Conservation (phyloP, 202 grass and related monocot genomes). For the Musa balbisiana region DNA sequence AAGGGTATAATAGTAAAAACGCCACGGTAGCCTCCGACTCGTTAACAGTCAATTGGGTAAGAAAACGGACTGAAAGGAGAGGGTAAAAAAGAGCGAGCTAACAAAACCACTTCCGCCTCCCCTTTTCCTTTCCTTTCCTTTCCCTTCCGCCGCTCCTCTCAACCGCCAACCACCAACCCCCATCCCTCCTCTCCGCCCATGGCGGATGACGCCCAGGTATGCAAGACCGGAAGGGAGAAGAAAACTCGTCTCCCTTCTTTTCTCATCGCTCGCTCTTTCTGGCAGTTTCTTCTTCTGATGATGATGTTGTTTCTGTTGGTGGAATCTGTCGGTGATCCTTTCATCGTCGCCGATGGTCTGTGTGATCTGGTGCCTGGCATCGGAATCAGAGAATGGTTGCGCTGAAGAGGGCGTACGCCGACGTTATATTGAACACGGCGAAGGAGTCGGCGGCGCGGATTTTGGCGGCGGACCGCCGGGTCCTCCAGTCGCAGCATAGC, state of each 20-base stretch:
- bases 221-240: not conserved
- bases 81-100: not conserved
- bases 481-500: conserved; percentile 29
- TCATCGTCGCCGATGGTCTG: not conserved
- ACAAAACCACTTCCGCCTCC: conserved; percentile 13
- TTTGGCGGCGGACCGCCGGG: conserved; percentile 63
- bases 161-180: conserved; percentile 9
- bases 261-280: not conserved
- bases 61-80: too few species aligned
- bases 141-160: conserved; percentile 7
- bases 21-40: too few species aligned
- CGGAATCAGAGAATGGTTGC: conserved; percentile 42
- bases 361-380: not conserved
- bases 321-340: not conserved
- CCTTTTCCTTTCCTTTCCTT: not conserved
- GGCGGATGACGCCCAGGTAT: not conserved
- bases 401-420: conserved; percentile 61
- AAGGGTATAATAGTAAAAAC: too few species aligned
- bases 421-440: conserved; percentile 76
- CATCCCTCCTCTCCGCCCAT: not conserved
- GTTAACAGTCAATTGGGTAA: too few species aligned
- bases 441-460: conserved; percentile 84
- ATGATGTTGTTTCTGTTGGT: not conserved
- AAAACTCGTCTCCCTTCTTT: not conserved
- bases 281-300: not conserved